Conservation (phyloP, 495 filamentous ascomycete genomes). For the Collariella sp. region DNA sequence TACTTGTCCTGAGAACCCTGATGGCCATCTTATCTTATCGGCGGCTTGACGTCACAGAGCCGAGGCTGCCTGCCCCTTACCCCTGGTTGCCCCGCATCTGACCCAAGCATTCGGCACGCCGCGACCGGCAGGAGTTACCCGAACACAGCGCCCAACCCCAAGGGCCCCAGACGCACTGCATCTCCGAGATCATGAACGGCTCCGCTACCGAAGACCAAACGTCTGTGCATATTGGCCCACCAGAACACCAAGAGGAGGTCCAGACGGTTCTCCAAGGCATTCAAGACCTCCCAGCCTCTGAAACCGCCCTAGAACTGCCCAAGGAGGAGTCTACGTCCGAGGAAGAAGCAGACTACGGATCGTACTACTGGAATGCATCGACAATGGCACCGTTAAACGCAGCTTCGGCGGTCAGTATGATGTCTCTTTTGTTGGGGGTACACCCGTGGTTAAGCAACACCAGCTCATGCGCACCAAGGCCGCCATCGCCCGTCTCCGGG, state of each 20-base stretch:
- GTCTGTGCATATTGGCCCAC: background rate
- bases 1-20: too few species aligned
- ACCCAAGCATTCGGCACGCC: background rate
- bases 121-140: background rate
- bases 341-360: constrained; percentile 22
- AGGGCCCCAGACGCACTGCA: background rate
- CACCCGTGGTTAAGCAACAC: background rate
- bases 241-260: background rate
- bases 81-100: background rate
- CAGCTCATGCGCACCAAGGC: constrained; percentile 39
- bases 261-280: background rate
- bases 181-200: background rate
- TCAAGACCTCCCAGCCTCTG: background rate
- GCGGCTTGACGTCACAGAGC: background rate
- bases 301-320: background rate
- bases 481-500: constrained; percentile 67
- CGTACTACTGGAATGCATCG: constrained; percentile 42
- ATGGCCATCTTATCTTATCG: background rate
- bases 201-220: background rate
- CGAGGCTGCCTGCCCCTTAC: background rate
- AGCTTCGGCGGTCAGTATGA: constrained; percentile 45
- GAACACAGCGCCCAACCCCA: background rate
- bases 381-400: constrained; percentile 50
- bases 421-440: background rate
- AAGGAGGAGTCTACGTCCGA: background rate